Conservation (phyloP, 805 yeast genomes). For the Wilhelminamyces savonicus region DNA sequence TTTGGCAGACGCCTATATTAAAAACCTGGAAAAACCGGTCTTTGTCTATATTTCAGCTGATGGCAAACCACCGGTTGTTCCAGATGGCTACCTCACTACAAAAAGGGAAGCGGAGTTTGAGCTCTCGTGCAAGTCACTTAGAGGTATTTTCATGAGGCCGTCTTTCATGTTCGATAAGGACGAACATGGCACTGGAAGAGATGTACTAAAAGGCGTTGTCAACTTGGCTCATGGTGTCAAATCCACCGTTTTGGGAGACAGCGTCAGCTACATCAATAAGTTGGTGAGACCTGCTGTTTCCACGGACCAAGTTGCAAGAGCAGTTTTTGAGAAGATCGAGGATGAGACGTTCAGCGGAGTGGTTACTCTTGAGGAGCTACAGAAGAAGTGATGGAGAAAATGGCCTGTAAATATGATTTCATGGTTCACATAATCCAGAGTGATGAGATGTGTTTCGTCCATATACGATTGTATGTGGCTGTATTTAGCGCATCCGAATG, state of each 20-base stretch:
- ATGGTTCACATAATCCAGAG: too few species aligned
- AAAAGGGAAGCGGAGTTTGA: constrained; percentile 74
- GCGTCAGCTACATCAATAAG: constrained; percentile 34
- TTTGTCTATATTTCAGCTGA: constrained; percentile 84
- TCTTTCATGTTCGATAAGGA: constrained; percentile 72
- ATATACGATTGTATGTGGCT: too few species aligned
- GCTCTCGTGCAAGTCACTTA: constrained; percentile 36
- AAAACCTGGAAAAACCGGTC: constrained; percentile 23
- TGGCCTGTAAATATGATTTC: background rate
- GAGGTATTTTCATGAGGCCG: constrained; percentile 69
- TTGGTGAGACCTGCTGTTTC: constrained; percentile 57
- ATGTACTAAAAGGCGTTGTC: constrained; percentile 36
- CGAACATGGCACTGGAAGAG: constrained; percentile 29
- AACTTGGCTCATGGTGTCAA: constrained; percentile 41
- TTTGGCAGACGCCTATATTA: constrained; percentile 50
- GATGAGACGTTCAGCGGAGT: constrained; percentile 51
- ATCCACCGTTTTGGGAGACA: constrained; percentile 31
- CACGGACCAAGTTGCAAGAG: constrained; percentile 62
- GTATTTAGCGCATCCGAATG: too few species aligned
- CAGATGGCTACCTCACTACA: constrained; percentile 64
- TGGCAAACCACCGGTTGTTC: constrained; percentile 58
- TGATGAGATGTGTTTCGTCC: too few species aligned
- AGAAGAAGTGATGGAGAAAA: too few species aligned
- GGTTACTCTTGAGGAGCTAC: constrained; percentile 39
- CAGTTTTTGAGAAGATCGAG: constrained; percentile 48